phyloP scores from a whole-genome alignment of 257 asterid species.

The Primulina eburnea region DNA sequence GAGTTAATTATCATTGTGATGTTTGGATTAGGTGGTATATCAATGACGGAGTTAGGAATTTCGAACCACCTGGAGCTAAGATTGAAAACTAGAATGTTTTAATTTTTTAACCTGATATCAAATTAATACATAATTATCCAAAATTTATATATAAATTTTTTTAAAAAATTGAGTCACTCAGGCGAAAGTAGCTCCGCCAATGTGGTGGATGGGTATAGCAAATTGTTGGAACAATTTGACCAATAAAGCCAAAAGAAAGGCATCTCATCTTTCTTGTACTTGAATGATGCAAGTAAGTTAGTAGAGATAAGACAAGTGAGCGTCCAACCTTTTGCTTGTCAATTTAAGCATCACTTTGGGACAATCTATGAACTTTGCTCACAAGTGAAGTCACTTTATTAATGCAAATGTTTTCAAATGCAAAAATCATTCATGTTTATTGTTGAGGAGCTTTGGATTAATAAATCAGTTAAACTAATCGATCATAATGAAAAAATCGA shows the following conservation, averaged over 20 bases:
- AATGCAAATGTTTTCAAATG: conserved; percentile 22
- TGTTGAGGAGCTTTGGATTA: conserved; percentile 1
- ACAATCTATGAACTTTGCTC: conserved; percentile 40
- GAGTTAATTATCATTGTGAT: too few relatives aligned
- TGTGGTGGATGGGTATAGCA: too few relatives aligned
- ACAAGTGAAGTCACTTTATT: conserved; percentile 48
- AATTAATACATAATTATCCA: too few relatives aligned
- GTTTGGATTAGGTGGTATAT: too few relatives aligned
- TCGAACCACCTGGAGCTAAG: too few relatives aligned
- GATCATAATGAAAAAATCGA: background rate
- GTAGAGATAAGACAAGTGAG: conserved; percentile 44
- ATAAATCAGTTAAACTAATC: too few relatives aligned
- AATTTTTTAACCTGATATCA: too few relatives aligned
- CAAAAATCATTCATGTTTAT: background rate
- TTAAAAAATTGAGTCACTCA: too few relatives aligned
- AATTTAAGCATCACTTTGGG: conserved; percentile 41
- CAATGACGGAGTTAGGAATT: too few relatives aligned
- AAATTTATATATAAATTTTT: too few relatives aligned
- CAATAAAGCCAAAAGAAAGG: conserved; percentile 42
- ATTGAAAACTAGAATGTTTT: too few relatives aligned
- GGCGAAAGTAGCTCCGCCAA: too few relatives aligned
- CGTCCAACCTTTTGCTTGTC: conserved; percentile 56
- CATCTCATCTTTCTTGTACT: conserved; percentile 41
- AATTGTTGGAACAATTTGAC: conserved; percentile 30
- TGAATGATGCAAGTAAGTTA: conserved; percentile 37